phyloP scores from a whole-genome alignment of 257 asterid genomes.

The Ilex asprella region DNA sequence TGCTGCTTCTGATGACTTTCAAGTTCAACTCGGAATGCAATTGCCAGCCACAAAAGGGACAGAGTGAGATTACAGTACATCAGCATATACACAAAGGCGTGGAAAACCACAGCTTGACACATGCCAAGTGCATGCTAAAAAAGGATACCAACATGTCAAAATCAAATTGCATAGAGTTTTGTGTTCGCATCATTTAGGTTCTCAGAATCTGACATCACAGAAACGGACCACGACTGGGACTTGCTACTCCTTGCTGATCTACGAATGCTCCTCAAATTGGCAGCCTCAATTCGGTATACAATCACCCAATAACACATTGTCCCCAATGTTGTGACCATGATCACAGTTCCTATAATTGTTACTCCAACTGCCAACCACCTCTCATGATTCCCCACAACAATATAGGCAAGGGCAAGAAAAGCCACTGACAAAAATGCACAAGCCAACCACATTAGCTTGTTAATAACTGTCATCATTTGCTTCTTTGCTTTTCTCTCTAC shows the following conservation, averaged over 20 bases:
- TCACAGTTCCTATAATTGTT: constrained; percentile 46
- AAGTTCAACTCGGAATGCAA: no score
- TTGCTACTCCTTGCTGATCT: constrained; percentile 43
- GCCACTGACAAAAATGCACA: constrained; percentile 55
- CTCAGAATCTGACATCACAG: constrained; percentile 48
- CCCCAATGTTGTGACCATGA: constrained; percentile 65
- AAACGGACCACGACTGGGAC: constrained; percentile 41
- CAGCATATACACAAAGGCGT: no score
- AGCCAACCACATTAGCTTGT: constrained; percentile 71
- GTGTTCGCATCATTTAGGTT: constrained; percentile 38
- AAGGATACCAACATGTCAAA: background rate
- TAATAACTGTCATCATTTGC: no score
- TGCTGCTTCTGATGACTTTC: no score
- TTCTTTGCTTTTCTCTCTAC: constrained; percentile 33
- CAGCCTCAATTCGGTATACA: constrained; percentile 59
- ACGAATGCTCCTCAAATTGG: constrained; percentile 52
- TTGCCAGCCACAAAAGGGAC: no score
- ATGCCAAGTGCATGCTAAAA: no score
- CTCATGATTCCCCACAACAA: constrained; percentile 51
- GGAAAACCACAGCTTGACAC: no score
- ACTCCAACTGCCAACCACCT: constrained; percentile 57
- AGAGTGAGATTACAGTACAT: no score
- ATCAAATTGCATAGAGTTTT: constrained; percentile 63
- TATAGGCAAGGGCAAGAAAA: constrained; percentile 51
- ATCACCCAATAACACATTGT: constrained; percentile 66